Base-by-base conservation (phyloP, 108 stramenopile species). In the Nitzschia palea region DNA sequence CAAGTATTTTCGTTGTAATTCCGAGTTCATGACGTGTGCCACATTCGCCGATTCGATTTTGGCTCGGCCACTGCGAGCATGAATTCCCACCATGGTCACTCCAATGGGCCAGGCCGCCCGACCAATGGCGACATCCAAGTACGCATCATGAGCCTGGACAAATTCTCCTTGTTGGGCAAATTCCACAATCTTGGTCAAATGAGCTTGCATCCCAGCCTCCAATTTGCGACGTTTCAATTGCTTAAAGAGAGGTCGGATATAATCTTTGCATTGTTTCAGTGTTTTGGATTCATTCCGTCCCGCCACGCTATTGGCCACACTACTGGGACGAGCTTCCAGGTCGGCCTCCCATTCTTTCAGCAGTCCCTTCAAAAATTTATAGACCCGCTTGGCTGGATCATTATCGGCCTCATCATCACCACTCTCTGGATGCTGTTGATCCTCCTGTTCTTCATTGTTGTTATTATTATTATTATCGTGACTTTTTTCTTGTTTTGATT, bases 71-170 rank as follows among this genome's bases (percentile, higher is more conserved):
- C 83, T 78, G 28, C 99, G 82, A 27, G 95, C 95, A 80, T 99
- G 99, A 69, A 99, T 98, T 28, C 99, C 99, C 51, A 97, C 96
- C 95, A 95, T 97, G 22, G 97, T 98, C 42, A 99, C 95, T 27
- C 99, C 99, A 54, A 99, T 98, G 4, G 99, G 99, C 99, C 99
- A 99, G 0, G 99, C 93, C 6, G 95, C 91, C 54, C 97, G 76
- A 22, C 99, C 99, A 67, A 99, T 99, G 1, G 96, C 91, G 6
- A 97, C 84, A 59, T 89, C 83, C 25, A 99, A 74, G 68, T 99
- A 99, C 12, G 88, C 65, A 84, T 98, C 95, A 61, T 97, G 87
- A 0, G 99, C 99, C 67, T 85, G 77, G 51, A 95, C 93, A 68
- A 98, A 98, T 79, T 98, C 95, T 8, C 96, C 97, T 45, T 82